Base-by-base conservation (phyloP, 2,329 filamentous ascomycete species). In the Colletotrichum zoysiae region DNA sequence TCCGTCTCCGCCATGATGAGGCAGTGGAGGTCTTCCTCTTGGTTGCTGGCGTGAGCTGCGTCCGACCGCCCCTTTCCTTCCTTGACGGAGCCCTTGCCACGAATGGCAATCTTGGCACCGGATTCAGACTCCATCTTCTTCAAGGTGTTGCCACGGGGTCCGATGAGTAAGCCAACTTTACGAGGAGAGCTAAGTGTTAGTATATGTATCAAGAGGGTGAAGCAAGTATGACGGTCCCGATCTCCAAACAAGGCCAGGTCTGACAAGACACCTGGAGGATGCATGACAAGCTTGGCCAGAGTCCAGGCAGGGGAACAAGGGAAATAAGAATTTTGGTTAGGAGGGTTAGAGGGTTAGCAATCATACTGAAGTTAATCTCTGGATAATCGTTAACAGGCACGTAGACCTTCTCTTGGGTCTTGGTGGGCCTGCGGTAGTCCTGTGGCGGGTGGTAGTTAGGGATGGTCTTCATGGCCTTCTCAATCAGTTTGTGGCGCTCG, bases 331-430 rank as follows among this genome's bases (percentile, higher is more conserved):
- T 77, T 85, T 82, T 86, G 84, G 86, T 93, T 92, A 93, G 91
- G 89, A 88, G 84, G 87, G 91, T 93, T 92, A 91, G 91, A 95
- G 94, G 95, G 94, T 97, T 97, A 97, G 95, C 92, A 95, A 96
- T 95, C 95, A 95, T 98, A 99, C 96, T 99, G 94, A 99, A 99
- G 92, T 99, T 99, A 92, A 99, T 98, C 85, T 99, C 96, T 89
- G 96, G 96, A 84, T 99, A 99, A 85, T 99, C 96, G 90, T 99
- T 99, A 87, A 99, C 96, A 83, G 96, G 96, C 84, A 99, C 96
- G 83, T 99, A 99, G 93, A 99, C 97, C 89, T 99, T 99, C 89
- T 99, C 96, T 86, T 99, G 96, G 82, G 96, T 99, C 93, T 99
- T 99, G 83, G 95, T 98, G 74, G 96, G 96, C 79, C 96, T 94